A percentile compares a stretch with the other conserved stretches of the same genome.
These are phyloP conservation scores for Batkoa obscura DNA, from an alignment of 371 early-diverging fungal genomes.

Conservation along the genomic window DNA sequence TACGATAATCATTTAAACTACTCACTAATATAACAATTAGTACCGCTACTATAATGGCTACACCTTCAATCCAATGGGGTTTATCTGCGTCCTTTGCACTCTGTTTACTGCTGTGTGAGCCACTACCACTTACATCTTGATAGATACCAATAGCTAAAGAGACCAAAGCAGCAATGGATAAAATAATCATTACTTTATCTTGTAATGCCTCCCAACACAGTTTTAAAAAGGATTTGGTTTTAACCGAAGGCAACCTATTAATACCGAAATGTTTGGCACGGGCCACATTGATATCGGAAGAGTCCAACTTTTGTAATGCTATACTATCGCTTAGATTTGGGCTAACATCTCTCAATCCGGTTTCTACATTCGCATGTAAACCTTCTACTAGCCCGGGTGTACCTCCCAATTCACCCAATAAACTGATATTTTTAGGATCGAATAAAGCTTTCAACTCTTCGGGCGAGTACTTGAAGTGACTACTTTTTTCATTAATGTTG, in stretches of 20 bases:
- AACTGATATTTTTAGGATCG: background rate
- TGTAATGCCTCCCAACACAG: conserved; percentile 69
- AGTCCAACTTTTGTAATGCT: too few relatives aligned
- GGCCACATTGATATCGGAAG: background rate
- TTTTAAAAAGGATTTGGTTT: conserved; percentile 41
- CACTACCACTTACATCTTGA: conserved; percentile 35
- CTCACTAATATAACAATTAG: conserved; percentile 60
- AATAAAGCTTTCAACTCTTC: background rate
- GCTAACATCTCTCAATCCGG: background rate
- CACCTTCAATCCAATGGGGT: conserved; percentile 49
- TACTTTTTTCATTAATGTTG: too few relatives aligned
- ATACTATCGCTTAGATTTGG: background rate
- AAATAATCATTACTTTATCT: conserved; percentile 56
- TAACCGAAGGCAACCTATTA: conserved; percentile 42
- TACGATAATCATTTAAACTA: conserved; percentile 67
- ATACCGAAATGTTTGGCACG: conserved; percentile 29
- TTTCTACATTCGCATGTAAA: background rate
- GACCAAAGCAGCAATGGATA: conserved; percentile 65
- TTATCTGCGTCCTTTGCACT: too few relatives aligned
- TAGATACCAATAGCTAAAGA: conserved; percentile 73
- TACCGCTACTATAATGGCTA: conserved; percentile 63
- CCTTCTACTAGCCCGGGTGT: background rate
- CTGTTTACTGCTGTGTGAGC: too few relatives aligned
- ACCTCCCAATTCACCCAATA: background rate
- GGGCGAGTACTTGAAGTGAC: too few relatives aligned